Evolutionary conservation across 169 alveolate genomes (phyloP).

Genomic region (Cryptosporidium ubiquitum): DNA sequence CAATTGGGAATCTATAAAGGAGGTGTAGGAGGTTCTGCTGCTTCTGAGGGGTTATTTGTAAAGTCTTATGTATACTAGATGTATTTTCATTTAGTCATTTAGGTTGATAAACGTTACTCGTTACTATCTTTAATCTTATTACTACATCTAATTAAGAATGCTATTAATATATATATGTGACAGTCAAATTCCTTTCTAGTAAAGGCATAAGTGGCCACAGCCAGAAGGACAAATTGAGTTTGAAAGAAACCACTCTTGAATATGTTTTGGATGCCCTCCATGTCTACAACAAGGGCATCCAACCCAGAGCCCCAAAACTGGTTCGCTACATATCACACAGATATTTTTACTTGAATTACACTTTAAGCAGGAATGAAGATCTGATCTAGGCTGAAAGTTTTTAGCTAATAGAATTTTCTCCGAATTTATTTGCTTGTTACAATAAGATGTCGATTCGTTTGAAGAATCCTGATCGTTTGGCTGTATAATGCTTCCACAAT

Average conservation of each 20-base stretch:
- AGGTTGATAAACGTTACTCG: not conserved
- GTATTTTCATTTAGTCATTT: not conserved
- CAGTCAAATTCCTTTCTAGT: not conserved
- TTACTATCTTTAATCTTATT: not conserved
- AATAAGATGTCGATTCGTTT: not conserved
- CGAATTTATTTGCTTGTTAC: not conserved
- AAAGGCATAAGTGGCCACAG: constrained; percentile 52
- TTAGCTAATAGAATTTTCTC: not conserved
- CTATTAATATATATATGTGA: not conserved
- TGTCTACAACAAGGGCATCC: constrained; percentile 63
- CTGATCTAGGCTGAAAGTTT: not conserved
- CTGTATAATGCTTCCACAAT: constrained; percentile 23
- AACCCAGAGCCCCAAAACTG: constrained; percentile 50
- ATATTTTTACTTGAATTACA: constrained; percentile 24
- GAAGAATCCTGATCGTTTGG: not conserved
- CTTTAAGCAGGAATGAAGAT: constrained; percentile 10
- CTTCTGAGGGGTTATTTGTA: constrained; percentile 59
- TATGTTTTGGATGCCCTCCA: constrained; percentile 69
- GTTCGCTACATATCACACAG: constrained; percentile 30
- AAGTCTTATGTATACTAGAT: constrained; percentile 59
- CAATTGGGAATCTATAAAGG: constrained; percentile 89
- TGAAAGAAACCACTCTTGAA: constrained; percentile 21
- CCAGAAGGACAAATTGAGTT: constrained; percentile 66
- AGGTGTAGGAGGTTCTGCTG: constrained; percentile 81
- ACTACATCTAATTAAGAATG: not conserved